Evolutionary conservation across 441 rosid genomes (phyloP).

Genomic region (Omphalea diandra): DNA sequence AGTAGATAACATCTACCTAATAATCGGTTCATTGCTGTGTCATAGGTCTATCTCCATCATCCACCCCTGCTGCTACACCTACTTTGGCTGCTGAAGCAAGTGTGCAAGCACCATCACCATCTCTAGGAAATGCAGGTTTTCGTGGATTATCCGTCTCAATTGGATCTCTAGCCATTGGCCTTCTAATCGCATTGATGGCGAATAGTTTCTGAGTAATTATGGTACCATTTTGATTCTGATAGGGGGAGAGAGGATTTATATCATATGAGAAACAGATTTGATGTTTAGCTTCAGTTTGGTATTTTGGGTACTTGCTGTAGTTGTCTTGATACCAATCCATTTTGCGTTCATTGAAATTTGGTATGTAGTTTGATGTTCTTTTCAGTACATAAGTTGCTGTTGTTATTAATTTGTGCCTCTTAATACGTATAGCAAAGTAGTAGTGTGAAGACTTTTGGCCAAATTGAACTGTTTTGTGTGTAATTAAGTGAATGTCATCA

Average conservation of each 20-base stretch:
- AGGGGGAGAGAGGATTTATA: slow-evolving; percentile 3
- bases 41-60: slow-evolving; percentile 18
- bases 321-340: slow-evolving; percentile 12
- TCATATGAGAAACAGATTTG: slow-evolving; percentile 23
- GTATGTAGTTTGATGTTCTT: background rate
- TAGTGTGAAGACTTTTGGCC: too few species aligned
- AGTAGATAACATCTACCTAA: background rate
- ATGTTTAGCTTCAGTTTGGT: slow-evolving; percentile 13
- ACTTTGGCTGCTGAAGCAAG: background rate
- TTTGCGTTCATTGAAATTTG: background rate
- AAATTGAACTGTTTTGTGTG: background rate
- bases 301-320: slow-evolving; percentile 8
- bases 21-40: background rate
- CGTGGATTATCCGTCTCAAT: slow-evolving; percentile 14
- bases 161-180: slow-evolving; percentile 25
- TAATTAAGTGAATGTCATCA: background rate
- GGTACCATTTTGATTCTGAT: slow-evolving; percentile 2
- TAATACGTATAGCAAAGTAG: too few species aligned
- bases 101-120: slow-evolving; percentile 28
- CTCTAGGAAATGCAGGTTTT: slow-evolving; percentile 35
- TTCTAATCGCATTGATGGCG: slow-evolving; percentile 23
- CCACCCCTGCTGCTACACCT: slow-evolving; percentile 13
- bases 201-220: slow-evolving; percentile 15
- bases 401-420: background rate
- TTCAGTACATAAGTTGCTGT: background rate